A percentile compares a stretch with the other conserved stretches of the same genome.
Conservation (phyloP, 441 rosid genomes). For the Gossypium schwendimanii region DNA sequence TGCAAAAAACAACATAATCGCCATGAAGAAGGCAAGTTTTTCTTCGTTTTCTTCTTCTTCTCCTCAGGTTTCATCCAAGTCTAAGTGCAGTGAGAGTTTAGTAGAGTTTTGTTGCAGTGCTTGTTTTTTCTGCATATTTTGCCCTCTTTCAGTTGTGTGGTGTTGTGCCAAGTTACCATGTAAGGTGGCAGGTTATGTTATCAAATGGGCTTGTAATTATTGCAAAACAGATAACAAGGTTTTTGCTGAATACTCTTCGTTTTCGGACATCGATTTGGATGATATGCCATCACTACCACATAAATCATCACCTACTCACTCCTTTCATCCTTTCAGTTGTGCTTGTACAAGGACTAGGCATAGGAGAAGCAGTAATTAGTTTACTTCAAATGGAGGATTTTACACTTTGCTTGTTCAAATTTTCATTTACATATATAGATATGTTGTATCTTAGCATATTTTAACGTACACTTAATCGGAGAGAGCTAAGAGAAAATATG, state of each 20-base stretch:
- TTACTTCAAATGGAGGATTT: not conserved
- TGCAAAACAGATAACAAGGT: slow-evolving; percentile 33
- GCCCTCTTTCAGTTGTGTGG: slow-evolving; percentile 59
- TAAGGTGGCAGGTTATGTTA: slow-evolving; percentile 34
- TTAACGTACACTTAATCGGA: too few relatives aligned
- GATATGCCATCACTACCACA: not conserved
- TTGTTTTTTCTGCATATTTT: slow-evolving; percentile 45
- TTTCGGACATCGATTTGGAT: slow-evolving; percentile 58
- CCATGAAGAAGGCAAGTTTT: slow-evolving; percentile 7
- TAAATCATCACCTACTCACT: not conserved
- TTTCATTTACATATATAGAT: not conserved
- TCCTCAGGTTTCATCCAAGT: not conserved
- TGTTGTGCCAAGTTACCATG: slow-evolving; percentile 54
- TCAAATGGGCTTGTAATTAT: slow-evolving; percentile 14
- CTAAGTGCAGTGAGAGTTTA: slow-evolving; percentile 23
- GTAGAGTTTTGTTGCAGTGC: slow-evolving; percentile 43
- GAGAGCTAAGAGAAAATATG: too few relatives aligned
- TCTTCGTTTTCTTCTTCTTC: not conserved
- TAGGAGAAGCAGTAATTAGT: not conserved
- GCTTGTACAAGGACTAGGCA: slow-evolving; percentile 7
- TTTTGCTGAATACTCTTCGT: slow-evolving; percentile 53
- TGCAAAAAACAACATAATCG: not conserved
- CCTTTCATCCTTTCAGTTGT: not conserved
- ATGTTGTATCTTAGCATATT: too few relatives aligned
- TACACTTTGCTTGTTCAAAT: not conserved